Percentiles rank a stretch among this genome's conserved stretches.
These are phyloP conservation scores for Hippophae gyantsensis DNA, from an alignment of 306 rosid genomes.

Conservation along the genomic window DNA sequence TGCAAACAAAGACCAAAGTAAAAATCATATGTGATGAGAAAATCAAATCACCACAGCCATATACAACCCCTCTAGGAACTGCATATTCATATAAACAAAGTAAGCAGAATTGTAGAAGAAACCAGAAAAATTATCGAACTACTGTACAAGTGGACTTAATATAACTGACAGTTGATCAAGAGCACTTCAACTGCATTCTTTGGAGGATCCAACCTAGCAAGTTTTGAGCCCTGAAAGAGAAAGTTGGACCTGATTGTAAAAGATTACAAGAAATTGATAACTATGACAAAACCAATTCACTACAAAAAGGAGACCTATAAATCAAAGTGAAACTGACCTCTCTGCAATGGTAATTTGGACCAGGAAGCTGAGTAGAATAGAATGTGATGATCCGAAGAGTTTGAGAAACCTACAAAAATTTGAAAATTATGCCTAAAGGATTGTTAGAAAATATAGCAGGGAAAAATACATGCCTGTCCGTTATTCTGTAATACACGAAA, in stretches of 20 bases:
- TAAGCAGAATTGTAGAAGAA: slow-evolving; percentile 9
- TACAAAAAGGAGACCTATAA: background rate
- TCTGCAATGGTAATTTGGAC: slow-evolving; percentile 83
- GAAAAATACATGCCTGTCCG: background rate
- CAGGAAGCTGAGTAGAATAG: slow-evolving; percentile 88
- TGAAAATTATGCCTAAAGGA: slow-evolving; percentile 4
- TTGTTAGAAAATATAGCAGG: slow-evolving; percentile 5
- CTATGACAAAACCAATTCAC: background rate
- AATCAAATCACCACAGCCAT: slow-evolving; percentile 51
- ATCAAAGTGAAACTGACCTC: slow-evolving; percentile 33
- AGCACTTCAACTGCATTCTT: slow-evolving; percentile 32
- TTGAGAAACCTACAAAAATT: slow-evolving; percentile 53
- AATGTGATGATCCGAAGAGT: slow-evolving; percentile 65
- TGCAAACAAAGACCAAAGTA: slow-evolving; percentile 35
- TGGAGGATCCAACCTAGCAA: slow-evolving; percentile 39
- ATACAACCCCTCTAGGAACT: slow-evolving; percentile 35
- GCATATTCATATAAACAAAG: slow-evolving; percentile 28
- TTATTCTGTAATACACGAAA: background rate
- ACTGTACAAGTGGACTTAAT: background rate
- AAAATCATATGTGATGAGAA: slow-evolving; percentile 56
- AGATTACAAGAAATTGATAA: slow-evolving; percentile 7
- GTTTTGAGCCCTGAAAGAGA: slow-evolving; percentile 44
- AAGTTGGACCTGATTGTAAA: slow-evolving; percentile 24
- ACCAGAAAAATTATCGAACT: background rate
- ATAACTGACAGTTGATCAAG: slow-evolving; percentile 30